Conservation (phyloP, 495 filamentous ascomycete species). For the Astrothelium macrocarpum region DNA sequence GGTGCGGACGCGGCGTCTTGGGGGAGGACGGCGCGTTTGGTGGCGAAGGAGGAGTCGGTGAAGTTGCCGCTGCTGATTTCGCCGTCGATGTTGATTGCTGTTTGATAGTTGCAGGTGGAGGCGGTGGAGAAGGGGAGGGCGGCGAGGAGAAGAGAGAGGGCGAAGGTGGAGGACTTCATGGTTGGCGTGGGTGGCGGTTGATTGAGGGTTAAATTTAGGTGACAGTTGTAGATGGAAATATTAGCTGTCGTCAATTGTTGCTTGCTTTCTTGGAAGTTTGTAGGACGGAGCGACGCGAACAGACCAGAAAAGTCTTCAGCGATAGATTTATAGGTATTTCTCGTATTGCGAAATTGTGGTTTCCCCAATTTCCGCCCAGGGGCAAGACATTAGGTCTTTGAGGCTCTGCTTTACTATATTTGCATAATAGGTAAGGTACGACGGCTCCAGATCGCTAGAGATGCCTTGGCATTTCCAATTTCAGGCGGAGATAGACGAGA, state of each 20-base stretch:
- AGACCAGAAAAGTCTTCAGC: not conserved
- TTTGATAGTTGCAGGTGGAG: not conserved
- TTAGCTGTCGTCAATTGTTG: not conserved
- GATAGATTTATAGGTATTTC: not conserved
- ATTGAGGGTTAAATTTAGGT: not conserved
- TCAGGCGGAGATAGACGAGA: not conserved
- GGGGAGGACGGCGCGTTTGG: constrained; percentile 2
- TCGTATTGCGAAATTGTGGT: not conserved
- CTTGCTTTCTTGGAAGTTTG: not conserved
- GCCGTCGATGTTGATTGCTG: not conserved
- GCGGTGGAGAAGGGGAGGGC: not conserved
- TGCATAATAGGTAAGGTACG: not conserved
- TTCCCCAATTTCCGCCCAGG: not conserved
- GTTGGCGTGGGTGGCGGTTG: not conserved
- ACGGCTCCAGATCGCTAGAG: not conserved
- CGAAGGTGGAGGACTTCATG: not conserved
- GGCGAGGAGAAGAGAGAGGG: not conserved
- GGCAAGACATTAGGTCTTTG: not conserved
- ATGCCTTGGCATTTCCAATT: not conserved
- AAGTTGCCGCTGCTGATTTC: not conserved
- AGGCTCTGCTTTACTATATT: not conserved
- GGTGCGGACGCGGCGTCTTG: not conserved
- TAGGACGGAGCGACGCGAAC: not conserved
- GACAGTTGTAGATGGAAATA: not conserved
- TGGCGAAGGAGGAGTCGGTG: not conserved